These are phyloP conservation scores for Phaeophleospora eucalypticola DNA, from an alignment of 2,329 filamentous ascomycete species.

Conservation along the genomic window DNA sequence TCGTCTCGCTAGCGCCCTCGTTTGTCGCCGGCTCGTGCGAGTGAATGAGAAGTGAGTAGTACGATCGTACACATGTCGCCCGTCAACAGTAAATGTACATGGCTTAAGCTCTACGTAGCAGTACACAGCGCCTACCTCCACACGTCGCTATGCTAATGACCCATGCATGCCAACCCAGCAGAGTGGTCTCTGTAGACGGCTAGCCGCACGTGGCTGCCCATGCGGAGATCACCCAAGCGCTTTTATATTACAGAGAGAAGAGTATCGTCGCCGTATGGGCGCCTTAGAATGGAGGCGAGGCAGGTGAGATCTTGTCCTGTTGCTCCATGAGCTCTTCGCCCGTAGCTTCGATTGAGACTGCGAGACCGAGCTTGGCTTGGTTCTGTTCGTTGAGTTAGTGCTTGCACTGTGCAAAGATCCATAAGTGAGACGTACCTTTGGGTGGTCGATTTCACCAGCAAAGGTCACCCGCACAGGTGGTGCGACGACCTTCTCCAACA, in stretches of 20 bases:
- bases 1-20: no score
- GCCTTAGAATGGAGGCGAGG: conserved; percentile 34
- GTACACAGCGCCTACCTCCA: conserved; percentile 11
- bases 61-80: no score
- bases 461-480: conserved; percentile 91
- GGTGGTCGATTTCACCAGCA: conserved; percentile 93
- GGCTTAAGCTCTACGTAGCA: conserved; percentile 17
- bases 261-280: background rate
- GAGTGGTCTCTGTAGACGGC: conserved; percentile 7
- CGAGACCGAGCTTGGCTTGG: conserved; percentile 89
- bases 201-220: conserved; percentile 10
- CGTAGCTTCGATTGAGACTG: conserved; percentile 83
- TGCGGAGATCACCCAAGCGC: conserved; percentile 3
- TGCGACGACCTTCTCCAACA: conserved; percentile 93
- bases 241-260: conserved; percentile 21
- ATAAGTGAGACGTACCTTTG: conserved; percentile 67
- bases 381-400: conserved; percentile 55
- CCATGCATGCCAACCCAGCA: conserved; percentile 6
- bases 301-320: conserved; percentile 53
- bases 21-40: no score
- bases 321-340: conserved; percentile 84
- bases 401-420: background rate
- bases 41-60: no score
- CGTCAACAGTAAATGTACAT: conserved; percentile 20
- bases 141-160: conserved; percentile 14